Evolutionary conservation across 2,329 filamentous ascomycete genomes (phyloP), one percentile per base, ranked within the genome.

Genomic region (Thielaviopsis populi): DNA sequence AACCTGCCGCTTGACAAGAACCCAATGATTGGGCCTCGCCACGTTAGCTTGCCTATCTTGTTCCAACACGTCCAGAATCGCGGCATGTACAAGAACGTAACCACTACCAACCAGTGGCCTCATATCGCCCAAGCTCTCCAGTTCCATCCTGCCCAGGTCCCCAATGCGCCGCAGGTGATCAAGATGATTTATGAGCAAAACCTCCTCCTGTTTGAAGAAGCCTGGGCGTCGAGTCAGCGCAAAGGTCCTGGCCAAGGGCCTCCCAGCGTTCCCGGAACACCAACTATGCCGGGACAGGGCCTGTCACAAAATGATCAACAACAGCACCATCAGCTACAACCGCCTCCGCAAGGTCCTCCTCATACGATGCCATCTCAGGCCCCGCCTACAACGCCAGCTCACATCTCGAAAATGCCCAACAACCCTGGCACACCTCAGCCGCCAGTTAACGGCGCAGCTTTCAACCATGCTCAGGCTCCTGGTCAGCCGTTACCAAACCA

Each of bases 41-140:
- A 81, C 0, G 78, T 97, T 43, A 86, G 87, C 69, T 75, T 96
- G 13, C 82, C 89, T 70, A 81, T 85, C 66, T 78, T 97, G 2
- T 97, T 95, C 72, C 83, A 86, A 66, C 78, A 83, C 0, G 88
- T 96, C 1, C 73, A 75, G 56, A 81, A 86, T 68, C 91, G 88
- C 69, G 89, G 88, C 27, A 91, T 91, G 4, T 94, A 87, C 64
- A 88, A 87, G 69, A 83, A 80, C 66, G 83, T 95, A 2, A 86
- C 83, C 0, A 80, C 81, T 27, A 78, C 78, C 27, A 88, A 89
- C 67, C 79, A 80, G 65, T 97, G 94, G 94, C 77, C 79, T 1
- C 80, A 84, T 60, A 78, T 96, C 63, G 85, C 89, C 0, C 81
- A 83, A 65, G 76, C 80, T 37, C 72, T 91, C 59, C 80, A 81